Base-by-base conservation (phyloP, 305 asterid genomes). In the Vinca major region DNA sequence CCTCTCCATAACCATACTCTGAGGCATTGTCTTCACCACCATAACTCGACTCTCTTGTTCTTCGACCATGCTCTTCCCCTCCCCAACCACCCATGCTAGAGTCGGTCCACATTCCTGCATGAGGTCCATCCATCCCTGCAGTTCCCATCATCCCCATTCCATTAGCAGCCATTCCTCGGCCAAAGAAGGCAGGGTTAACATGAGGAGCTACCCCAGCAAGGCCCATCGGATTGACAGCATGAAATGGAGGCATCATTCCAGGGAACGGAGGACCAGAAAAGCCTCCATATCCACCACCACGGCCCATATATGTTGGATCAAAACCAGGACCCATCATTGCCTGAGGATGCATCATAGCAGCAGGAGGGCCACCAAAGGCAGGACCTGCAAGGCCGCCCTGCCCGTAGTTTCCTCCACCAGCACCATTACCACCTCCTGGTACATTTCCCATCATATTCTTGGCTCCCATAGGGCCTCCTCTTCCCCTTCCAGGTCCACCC, bases 241-340 rank as follows among this genome's bases (percentile, higher is more conserved):
- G 87, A 76, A 81, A 84, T 19, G 88, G 78, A 67, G 91, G 66
- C 7, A 86, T 20, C 77, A 86, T 86, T 63, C 91, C 92, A 1
- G 92, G 71, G 70, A 85, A 86, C 12, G 92, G 89, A 60, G 90
- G 86, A 69, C 88, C 94, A 47, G 93, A 78, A 79, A 80, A 86
- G 37, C 90, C 89, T 62, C 92, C 95, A 78, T 86, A 88, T 67
- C 86, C 79, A 74, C 86, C 86, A 81, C 86, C 86, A 77, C 95
- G 68, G 33, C 87, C 90, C 89, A 85, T 82, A 45, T 85, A 88
- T 43, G 83, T 80, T 49, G 89, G 96, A 75, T 88, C 95, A 71
- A 86, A 86, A 40, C 92, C 95, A 65, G 82, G 95, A 43, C 89
- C 92, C 87, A 88, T 86, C 92, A 88, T 88, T 69, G 84, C 76